phyloP scores from a whole-genome alignment of 352 stramenopile species.

The Plasmopara viticola region DNA sequence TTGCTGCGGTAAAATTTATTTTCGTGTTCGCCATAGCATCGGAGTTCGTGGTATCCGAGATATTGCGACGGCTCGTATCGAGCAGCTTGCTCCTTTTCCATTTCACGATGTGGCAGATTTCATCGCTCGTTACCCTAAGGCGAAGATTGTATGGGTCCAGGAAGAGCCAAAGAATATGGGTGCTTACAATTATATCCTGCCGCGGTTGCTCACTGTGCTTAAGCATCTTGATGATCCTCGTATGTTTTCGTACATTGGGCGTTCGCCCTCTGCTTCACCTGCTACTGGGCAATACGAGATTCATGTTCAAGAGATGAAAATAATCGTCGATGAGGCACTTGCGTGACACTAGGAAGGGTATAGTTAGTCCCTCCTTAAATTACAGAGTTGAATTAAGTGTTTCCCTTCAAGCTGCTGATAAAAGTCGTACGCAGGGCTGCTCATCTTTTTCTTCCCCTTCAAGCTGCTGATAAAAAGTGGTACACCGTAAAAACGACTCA shows the following conservation, averaged over 20 bases:
- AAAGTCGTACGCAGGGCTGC: too few species aligned
- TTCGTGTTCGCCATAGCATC: conserved; percentile 56
- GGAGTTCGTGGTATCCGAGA: conserved; percentile 47
- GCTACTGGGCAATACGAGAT: conserved; percentile 94
- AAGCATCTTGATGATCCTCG: conserved; percentile 64
- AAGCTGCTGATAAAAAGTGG: too few species aligned
- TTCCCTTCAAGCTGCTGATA: too few species aligned
- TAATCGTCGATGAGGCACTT: conserved; percentile 87
- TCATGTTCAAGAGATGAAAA: conserved; percentile 90
- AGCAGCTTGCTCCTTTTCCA: conserved; percentile 94
- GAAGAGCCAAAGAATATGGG: conserved; percentile 99
- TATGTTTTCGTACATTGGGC: conserved; percentile 89
- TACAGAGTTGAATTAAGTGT: too few species aligned
- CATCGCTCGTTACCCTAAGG: conserved; percentile 90
- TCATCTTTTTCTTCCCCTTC: too few species aligned
- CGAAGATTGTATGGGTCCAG: conserved; percentile 95
- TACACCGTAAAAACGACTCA: too few species aligned
- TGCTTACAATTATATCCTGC: conserved; percentile 89
- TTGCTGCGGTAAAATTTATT: conserved; percentile 86
- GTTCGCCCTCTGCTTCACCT: conserved; percentile 90
- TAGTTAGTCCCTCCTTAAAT: too few species aligned
- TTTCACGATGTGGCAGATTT: conserved; percentile 94
- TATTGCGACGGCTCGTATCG: conserved; percentile 64
- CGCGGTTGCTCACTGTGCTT: conserved; percentile 92
- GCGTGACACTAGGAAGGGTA: conserved; percentile 17